These are phyloP conservation scores for Fusarium hainanense DNA, from an alignment of 2,329 filamentous ascomycete species.

Conservation along the genomic window DNA sequence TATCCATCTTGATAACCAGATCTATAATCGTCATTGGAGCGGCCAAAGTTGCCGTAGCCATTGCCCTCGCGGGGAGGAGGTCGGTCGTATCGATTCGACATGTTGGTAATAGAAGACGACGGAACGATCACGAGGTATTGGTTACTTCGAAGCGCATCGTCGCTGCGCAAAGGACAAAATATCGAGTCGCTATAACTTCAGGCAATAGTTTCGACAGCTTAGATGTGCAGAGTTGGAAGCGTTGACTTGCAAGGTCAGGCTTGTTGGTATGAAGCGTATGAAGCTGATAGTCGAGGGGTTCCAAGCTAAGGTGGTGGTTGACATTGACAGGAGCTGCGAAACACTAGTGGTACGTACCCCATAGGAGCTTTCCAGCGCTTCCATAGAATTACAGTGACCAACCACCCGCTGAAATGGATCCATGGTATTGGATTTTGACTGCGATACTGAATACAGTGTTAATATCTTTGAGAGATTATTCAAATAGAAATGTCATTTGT, in stretches of 20 bases:
- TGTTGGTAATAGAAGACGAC: conserved; percentile 47
- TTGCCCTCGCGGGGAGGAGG: conserved; percentile 55
- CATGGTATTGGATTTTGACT: neutral
- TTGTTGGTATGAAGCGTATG: conserved; percentile 10
- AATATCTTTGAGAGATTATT: neutral
- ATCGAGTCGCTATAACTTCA: neutral
- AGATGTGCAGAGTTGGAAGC: neutral
- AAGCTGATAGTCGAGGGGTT: conserved; percentile 28
- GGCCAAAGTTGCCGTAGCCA: conserved; percentile 59
- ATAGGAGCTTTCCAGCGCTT: conserved; percentile 1
- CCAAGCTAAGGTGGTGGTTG: conserved; percentile 13
- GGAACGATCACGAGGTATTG: conserved; percentile 29
- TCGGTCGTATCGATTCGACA: conserved; percentile 64
- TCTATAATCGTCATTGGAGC: conserved; percentile 59
- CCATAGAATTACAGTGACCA: neutral
- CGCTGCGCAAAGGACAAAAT: neutral
- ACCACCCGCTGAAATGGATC: neutral
- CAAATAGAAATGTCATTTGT: neutral
- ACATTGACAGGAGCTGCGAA: conserved; percentile 10
- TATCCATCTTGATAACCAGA: conserved; percentile 54
- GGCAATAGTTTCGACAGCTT: no score
- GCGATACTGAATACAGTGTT: neutral
- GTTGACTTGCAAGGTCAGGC: neutral
- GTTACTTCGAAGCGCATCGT: conserved; percentile 41
- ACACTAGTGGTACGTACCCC: conserved; percentile 24